Percentiles rank a stretch among this genome's conserved stretches.
Evolutionary conservation across 129 eudicot genomes (phyloP).

Genomic region (Calendula officinalis): DNA sequence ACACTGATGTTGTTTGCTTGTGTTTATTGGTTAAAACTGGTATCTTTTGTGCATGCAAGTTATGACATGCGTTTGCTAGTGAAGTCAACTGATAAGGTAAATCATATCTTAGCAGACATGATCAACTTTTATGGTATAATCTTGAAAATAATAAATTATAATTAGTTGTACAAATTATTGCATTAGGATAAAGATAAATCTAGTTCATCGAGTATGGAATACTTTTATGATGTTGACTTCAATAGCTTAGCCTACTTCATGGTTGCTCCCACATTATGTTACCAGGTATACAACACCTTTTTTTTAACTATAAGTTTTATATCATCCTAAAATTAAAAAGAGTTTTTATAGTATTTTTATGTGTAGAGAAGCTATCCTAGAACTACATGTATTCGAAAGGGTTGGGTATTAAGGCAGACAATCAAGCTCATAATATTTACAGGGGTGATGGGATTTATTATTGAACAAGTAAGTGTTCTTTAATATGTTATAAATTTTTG

Average conservation of each 20-base stretch:
- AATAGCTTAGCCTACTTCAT: conserved; percentile 87
- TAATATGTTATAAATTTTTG: neutral
- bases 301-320: neutral
- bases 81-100: conserved; percentile 64
- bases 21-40: conserved; percentile 87
- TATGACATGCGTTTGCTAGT: conserved; percentile 76
- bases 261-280: conserved; percentile 95
- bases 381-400: conserved; percentile 58
- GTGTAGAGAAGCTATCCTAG: conserved; percentile 79
- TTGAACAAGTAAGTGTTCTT: conserved; percentile 57
- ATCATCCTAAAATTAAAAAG: neutral
- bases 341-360: neutral
- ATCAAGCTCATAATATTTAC: conserved; percentile 73
- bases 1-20: conserved; percentile 70
- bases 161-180: neutral
- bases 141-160: neutral
- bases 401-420: conserved; percentile 75
- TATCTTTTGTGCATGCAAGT: conserved; percentile 86
- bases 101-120: neutral
- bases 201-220: conserved; percentile 44
- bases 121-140: conserved; percentile 3
- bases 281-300: conserved; percentile 54
- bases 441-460: conserved; percentile 78
- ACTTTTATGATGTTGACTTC: conserved; percentile 54
- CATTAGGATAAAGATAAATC: conserved; percentile 53